These are phyloP conservation scores for Claviceps maximensis DNA, from an alignment of 2,329 filamentous ascomycete species.

Conservation along the genomic window DNA sequence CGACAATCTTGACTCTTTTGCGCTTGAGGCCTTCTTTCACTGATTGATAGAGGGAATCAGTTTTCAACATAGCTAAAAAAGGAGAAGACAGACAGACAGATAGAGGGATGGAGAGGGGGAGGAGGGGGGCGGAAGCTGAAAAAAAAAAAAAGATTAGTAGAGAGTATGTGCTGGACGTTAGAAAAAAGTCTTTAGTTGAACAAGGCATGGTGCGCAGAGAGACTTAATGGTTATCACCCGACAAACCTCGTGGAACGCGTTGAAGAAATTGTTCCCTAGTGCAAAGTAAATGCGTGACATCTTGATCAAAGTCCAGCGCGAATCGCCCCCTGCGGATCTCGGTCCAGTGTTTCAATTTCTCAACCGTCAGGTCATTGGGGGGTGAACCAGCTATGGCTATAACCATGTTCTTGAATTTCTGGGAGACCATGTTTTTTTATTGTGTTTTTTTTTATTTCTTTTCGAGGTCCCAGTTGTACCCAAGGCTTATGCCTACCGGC, in stretches of 20 bases:
- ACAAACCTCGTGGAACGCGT: constrained; percentile 22
- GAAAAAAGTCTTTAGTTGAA: no score
- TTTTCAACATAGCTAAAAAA: neutral
- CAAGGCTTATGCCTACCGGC: neutral
- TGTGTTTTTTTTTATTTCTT: neutral
- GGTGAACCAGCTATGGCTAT: constrained; percentile 49
- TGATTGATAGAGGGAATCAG: neutral
- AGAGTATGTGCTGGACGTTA: no score
- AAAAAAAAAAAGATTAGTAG: no score
- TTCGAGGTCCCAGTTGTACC: neutral
- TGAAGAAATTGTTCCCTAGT: constrained; percentile 47
- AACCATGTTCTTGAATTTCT: constrained; percentile 11
- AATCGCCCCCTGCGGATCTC: constrained; percentile 47
- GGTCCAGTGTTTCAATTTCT: constrained; percentile 55
- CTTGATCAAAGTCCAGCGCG: constrained; percentile 31
- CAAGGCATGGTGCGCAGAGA: neutral
- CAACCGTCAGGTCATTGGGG: constrained; percentile 29
- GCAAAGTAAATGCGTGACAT: constrained; percentile 62
- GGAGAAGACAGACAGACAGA: neutral
- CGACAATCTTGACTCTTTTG: constrained; percentile 28
- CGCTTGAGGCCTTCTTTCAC: constrained; percentile 26
- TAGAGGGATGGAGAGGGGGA: neutral
- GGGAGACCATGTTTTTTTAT: neutral
- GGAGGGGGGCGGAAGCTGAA: no score
- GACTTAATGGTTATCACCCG: no score